A percentile compares a stretch with the other conserved stretches of the same genome.
Conservation (phyloP, 2,329 filamentous ascomycete genomes). For the Myotisia sp. region DNA sequence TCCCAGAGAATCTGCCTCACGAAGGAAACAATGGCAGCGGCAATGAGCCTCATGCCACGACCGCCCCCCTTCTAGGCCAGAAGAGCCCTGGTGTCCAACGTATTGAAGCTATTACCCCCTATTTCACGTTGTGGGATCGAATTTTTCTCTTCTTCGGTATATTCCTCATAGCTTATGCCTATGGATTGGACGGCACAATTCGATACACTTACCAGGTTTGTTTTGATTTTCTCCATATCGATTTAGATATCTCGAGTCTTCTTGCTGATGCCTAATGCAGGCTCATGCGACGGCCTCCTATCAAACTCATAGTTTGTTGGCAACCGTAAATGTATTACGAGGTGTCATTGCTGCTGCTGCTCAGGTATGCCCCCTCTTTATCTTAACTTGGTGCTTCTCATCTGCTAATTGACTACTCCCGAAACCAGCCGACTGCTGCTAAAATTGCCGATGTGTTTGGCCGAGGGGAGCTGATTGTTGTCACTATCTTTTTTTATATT, state of each 20-base stretch:
- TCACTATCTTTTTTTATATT: conserved; percentile 44
- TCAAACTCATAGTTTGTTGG: conserved; percentile 40
- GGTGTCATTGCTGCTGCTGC: conserved; percentile 47
- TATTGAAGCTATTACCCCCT: conserved; percentile 42
- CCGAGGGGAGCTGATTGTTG: conserved; percentile 42
- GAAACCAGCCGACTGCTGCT: conserved; percentile 39
- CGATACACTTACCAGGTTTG: conserved; percentile 39
- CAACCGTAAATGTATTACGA: conserved; percentile 45
- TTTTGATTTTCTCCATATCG: conserved; percentile 9
- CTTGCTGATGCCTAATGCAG: conserved; percentile 16
- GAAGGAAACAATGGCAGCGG: no score
- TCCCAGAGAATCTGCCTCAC: no score
- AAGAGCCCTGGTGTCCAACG: conserved; percentile 43
- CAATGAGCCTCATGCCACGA: no score
- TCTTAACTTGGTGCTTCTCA: neutral
- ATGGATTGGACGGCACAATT: conserved; percentile 46
- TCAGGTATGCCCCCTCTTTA: conserved; percentile 21
- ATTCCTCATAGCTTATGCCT: conserved; percentile 51
- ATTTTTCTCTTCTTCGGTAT: conserved; percentile 45
- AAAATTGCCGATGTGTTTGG: conserved; percentile 52
- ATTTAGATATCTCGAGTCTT: conserved; percentile 7
- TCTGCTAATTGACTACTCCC: neutral
- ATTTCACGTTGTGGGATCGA: conserved; percentile 40
- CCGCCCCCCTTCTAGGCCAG: conserved; percentile 15
- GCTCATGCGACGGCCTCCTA: conserved; percentile 42